phyloP scores from a whole-genome alignment of 2,329 filamentous ascomycete species.

The Pseudogymnoascus sp. region DNA sequence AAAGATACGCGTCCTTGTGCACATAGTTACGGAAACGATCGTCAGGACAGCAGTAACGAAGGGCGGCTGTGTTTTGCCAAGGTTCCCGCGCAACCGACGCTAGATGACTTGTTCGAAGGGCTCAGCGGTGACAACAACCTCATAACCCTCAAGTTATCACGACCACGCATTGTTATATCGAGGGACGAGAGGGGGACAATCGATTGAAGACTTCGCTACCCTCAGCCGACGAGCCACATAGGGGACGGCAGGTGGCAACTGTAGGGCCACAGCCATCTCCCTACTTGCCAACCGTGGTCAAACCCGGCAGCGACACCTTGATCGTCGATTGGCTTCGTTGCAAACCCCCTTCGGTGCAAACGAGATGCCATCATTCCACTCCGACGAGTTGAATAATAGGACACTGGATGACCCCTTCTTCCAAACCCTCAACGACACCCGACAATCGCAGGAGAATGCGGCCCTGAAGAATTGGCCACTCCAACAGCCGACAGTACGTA shows the following conservation, averaged over 20 bases:
- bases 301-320: background rate
- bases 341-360: slow-evolving; percentile 22
- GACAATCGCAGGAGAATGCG: slow-evolving; percentile 27
- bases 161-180: slow-evolving; percentile 7
- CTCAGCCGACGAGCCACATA: slow-evolving; percentile 1
- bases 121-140: slow-evolving; percentile 3
- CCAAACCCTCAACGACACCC: slow-evolving; percentile 32
- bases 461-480: slow-evolving; percentile 18
- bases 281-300: slow-evolving; percentile 6
- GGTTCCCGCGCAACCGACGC: slow-evolving; percentile 7
- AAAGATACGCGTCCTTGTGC: background rate
- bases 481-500: slow-evolving; percentile 24
- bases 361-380: slow-evolving; percentile 45
- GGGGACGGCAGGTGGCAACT: slow-evolving; percentile 8
- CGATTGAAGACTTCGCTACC: slow-evolving; percentile 4
- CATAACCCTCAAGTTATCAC: slow-evolving; percentile 5
- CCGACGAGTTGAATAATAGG: slow-evolving; percentile 33
- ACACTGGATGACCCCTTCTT: slow-evolving; percentile 23
- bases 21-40: background rate
- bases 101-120: slow-evolving; percentile 1
- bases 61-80: slow-evolving; percentile 7
- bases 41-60: slow-evolving; percentile 7
- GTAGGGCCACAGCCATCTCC: slow-evolving; percentile 4
- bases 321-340: slow-evolving; percentile 2
- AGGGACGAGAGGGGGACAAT: slow-evolving; percentile 5